Evolutionary conservation across 345 rosid genomes (phyloP).

Genomic region (Erysimum cheiranthoides): DNA sequence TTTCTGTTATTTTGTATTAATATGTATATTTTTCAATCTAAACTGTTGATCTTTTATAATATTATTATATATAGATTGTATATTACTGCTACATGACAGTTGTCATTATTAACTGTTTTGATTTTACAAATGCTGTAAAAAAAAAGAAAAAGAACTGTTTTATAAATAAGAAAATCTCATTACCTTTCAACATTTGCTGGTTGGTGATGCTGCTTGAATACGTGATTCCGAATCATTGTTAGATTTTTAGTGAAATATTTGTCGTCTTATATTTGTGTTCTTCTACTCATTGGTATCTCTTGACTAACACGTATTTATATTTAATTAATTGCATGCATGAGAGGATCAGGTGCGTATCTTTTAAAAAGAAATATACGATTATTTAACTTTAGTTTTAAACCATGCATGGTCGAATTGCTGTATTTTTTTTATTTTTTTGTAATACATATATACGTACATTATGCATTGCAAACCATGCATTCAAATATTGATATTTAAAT

Average conservation of each 20-base stretch:
- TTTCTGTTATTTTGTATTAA: neutral
- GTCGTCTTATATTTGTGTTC: conserved; percentile 36
- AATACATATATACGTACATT: conserved; percentile 9
- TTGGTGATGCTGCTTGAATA: conserved; percentile 9
- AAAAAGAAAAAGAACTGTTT: neutral
- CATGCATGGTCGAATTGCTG: conserved; percentile 26
- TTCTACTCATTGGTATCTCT: conserved; percentile 26
- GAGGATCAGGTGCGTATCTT: conserved; percentile 11
- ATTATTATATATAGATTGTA: too few species aligned
- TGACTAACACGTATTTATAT: neutral
- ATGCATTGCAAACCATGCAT: conserved; percentile 13
- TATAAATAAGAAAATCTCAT: conserved; percentile 5
- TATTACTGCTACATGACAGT: too few species aligned
- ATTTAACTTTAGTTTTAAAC: conserved; percentile 2
- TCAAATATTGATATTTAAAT: conserved; percentile 6
- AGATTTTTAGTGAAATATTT: conserved; percentile 29
- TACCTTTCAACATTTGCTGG: conserved; percentile 20
- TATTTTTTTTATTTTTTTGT: conserved; percentile 20
- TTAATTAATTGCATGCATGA: conserved; percentile 24
- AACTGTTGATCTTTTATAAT: too few species aligned
- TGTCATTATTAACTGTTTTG: neutral
- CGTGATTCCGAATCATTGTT: conserved; percentile 19
- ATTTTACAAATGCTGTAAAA: neutral
- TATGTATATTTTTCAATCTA: neutral
- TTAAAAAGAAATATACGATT: neutral